Conservation (phyloP, 768 basidiomycete genomes). For the Pluteus cervinus region DNA sequence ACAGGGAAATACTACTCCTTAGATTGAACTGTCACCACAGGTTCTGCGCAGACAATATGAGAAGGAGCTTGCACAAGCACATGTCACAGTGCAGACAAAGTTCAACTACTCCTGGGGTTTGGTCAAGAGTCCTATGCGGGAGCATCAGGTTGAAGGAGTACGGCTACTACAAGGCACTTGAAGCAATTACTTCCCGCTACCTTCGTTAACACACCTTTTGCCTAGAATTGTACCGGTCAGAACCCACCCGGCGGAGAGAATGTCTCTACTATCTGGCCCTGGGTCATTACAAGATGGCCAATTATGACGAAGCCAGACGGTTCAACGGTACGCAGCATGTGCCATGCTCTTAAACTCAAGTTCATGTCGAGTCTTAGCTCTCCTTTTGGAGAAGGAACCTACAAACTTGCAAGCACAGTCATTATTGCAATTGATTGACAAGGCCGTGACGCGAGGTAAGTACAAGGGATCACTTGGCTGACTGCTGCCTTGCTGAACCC, state of each 20-base stretch:
- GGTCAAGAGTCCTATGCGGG: constrained; percentile 81
- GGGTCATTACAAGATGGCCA: constrained; percentile 95
- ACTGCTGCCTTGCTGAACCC: constrained; percentile 5
- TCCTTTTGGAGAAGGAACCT: constrained; percentile 89
- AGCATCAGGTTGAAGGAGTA: constrained; percentile 91
- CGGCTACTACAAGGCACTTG: constrained; percentile 76
- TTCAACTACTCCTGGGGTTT: constrained; percentile 98
- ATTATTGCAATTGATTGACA: constrained; percentile 78
- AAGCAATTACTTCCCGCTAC: background rate
- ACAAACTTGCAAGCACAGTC: constrained; percentile 90
- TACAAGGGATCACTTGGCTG: constrained; percentile 4
- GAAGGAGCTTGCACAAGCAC: constrained; percentile 77
- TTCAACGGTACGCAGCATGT: constrained; percentile 75
- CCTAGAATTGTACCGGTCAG: constrained; percentile 85
- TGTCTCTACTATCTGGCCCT: constrained; percentile 95
- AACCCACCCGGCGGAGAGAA: constrained; percentile 83
- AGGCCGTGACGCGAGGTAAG: constrained; percentile 75
- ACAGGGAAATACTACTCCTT: background rate
- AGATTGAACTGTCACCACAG: constrained; percentile 29
- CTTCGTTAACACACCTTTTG: constrained; percentile 8
- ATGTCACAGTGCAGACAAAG: constrained; percentile 90
- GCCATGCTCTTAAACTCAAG: background rate
- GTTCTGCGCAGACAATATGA: constrained; percentile 84
- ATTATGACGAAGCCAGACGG: constrained; percentile 85
- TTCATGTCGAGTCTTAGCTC: constrained; percentile 37